These are phyloP conservation scores for Pachysandra terminalis DNA, from an alignment of 164 flowering plant species.

Conservation along the genomic window DNA sequence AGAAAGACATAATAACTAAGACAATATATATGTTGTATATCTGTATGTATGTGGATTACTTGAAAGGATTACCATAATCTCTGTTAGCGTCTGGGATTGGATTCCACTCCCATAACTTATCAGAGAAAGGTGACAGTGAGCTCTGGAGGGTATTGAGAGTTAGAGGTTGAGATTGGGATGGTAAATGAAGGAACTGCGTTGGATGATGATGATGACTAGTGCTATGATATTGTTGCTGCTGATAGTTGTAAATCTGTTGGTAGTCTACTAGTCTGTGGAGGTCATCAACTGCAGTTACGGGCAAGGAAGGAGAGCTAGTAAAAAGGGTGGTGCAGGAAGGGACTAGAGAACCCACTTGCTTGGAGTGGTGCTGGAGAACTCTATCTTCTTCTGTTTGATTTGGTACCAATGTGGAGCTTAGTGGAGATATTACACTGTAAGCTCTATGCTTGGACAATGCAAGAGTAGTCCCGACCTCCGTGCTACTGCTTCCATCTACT, in stretches of 20 bases:
- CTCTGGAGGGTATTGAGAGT: slow-evolving; percentile 20
- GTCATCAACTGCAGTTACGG: slow-evolving; percentile 39
- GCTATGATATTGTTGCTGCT: slow-evolving; percentile 22
- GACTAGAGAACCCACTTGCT: slow-evolving; percentile 13
- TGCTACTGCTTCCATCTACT: slow-evolving; percentile 40
- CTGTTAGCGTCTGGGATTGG: slow-evolving; percentile 40
- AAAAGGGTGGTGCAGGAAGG: slow-evolving; percentile 20
- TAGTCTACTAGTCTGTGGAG: slow-evolving; percentile 50
- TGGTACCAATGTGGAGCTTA: slow-evolving; percentile 11
- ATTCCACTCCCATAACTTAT: slow-evolving; percentile 76
- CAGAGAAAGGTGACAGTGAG: slow-evolving; percentile 35
- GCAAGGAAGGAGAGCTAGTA: slow-evolving; percentile 19
- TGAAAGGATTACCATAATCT: slow-evolving; percentile 43
- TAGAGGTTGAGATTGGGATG: slow-evolving; percentile 13
- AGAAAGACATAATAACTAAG: not conserved
- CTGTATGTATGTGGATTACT: slow-evolving; percentile 22
- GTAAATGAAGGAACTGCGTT: slow-evolving; percentile 12
- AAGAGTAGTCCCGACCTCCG: slow-evolving; percentile 35
- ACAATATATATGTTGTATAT: too few species aligned
- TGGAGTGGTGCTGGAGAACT: slow-evolving; percentile 12
- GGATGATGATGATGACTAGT: slow-evolving; percentile 15
- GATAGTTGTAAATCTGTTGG: slow-evolving; percentile 32
- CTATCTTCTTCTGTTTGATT: slow-evolving; percentile 18
- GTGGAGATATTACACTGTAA: slow-evolving; percentile 15
- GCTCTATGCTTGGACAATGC: slow-evolving; percentile 33